phyloP scores from a whole-genome alignment of 208 protist genomes.

The Acanthamoeba triangularis region DNA sequence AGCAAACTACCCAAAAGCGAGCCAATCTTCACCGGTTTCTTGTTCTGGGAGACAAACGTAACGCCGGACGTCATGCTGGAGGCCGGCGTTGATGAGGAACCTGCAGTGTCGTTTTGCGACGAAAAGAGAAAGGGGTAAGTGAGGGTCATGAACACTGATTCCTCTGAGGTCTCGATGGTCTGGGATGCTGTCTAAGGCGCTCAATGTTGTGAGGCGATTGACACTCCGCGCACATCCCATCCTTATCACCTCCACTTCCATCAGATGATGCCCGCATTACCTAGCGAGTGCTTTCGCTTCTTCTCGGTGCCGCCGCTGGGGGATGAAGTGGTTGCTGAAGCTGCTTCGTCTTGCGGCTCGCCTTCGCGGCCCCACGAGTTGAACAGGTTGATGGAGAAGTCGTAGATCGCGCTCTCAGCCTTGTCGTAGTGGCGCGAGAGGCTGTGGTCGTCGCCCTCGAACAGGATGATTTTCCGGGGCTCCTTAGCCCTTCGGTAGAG shows the following conservation, averaged over 20 bases:
- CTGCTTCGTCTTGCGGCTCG: background rate
- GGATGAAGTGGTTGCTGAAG: background rate
- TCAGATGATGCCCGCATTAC: conserved; percentile 13
- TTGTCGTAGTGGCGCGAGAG: conserved; percentile 50
- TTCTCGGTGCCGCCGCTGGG: background rate
- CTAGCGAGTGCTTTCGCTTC: conserved; percentile 38
- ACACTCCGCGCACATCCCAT: background rate
- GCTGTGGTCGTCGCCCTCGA: conserved; percentile 55
- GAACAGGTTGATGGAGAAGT: conserved; percentile 59
- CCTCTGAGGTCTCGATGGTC: too few species aligned
- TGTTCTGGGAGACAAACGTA: background rate
- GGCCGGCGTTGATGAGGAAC: background rate
- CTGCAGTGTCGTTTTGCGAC: background rate
- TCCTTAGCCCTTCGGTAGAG: background rate
- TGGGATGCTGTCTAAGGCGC: background rate
- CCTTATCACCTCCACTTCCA: background rate
- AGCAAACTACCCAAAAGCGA: background rate
- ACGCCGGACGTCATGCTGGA: background rate
- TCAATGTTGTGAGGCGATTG: background rate
- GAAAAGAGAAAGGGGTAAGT: background rate
- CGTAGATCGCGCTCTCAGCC: conserved; percentile 26
- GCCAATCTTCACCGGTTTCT: background rate
- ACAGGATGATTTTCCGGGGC: conserved; percentile 58
- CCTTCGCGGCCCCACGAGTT: conserved; percentile 10
- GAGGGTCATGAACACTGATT: background rate